Conservation (phyloP, 2,329 filamentous ascomycete genomes). For the Colletotrichum acutatum region DNA sequence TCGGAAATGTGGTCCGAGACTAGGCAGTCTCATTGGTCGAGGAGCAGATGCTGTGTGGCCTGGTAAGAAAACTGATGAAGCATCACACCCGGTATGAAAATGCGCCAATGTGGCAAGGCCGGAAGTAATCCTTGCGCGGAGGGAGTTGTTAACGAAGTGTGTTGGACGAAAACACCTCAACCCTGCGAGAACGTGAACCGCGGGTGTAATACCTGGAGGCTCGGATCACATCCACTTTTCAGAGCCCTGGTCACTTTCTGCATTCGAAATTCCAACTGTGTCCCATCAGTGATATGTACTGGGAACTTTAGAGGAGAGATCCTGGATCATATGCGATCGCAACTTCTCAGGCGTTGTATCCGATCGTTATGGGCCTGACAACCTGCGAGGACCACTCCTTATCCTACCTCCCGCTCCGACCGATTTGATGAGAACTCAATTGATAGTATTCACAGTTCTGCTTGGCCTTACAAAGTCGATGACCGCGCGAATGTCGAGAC, state of each 20-base stretch:
- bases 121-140: neutral
- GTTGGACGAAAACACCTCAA: neutral
- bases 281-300: too few species aligned
- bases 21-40: neutral
- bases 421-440: neutral
- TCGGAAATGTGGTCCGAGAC: neutral
- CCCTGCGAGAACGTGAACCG: neutral
- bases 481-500: too few species aligned
- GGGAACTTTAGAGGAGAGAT: neutral
- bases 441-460: neutral
- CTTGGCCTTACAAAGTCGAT: neutral
- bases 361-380: constrained; percentile 1
- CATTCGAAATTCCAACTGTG: neutral
- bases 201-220: neutral
- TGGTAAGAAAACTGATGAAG: neutral
- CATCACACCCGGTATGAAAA: neutral
- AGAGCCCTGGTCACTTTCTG: neutral
- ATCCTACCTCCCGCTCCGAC: neutral
- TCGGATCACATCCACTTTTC: neutral
- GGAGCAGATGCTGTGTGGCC: neutral
- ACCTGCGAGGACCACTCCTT: constrained; percentile 3
- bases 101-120: constrained; percentile 10
- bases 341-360: neutral
- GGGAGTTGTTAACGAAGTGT: neutral
- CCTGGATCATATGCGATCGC: neutral